Conservation (phyloP, 805 yeast genomes). For the Vanderwaltozyma yarrowii region DNA sequence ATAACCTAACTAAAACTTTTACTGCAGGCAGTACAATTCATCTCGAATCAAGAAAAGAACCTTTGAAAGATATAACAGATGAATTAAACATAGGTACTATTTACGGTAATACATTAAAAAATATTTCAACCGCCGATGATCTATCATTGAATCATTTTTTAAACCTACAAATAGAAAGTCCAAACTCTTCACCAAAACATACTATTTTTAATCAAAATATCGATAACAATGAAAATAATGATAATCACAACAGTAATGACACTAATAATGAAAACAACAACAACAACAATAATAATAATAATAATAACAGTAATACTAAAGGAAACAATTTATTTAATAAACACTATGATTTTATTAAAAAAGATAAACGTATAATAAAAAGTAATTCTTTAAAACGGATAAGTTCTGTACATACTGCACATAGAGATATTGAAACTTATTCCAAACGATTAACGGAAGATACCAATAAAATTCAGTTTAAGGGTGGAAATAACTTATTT, state of each 20-base stretch:
- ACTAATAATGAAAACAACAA: too few relatives aligned
- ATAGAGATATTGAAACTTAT: neutral
- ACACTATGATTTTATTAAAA: neutral
- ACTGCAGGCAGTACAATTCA: neutral
- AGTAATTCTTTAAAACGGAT: conserved; percentile 1
- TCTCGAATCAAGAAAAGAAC: too few relatives aligned
- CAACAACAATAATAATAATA: too few relatives aligned
- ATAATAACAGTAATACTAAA: neutral
- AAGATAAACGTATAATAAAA: neutral
- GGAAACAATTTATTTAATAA: neutral
- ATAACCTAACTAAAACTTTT: neutral
- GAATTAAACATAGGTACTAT: neutral
- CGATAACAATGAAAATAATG: neutral
- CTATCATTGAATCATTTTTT: neutral
- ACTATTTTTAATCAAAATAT: neutral
- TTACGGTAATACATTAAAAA: neutral
- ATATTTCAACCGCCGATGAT: neutral
- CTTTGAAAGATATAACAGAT: conserved; percentile 1
- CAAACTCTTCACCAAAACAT: neutral
- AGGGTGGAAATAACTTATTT: neutral
- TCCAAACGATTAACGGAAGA: neutral
- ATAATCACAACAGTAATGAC: too few relatives aligned
- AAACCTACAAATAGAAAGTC: neutral
- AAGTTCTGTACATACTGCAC: neutral
- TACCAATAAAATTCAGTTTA: neutral